Base-by-base conservation (phyloP, 768 basidiomycete species). In the Neoboletus subvelutipes region DNA sequence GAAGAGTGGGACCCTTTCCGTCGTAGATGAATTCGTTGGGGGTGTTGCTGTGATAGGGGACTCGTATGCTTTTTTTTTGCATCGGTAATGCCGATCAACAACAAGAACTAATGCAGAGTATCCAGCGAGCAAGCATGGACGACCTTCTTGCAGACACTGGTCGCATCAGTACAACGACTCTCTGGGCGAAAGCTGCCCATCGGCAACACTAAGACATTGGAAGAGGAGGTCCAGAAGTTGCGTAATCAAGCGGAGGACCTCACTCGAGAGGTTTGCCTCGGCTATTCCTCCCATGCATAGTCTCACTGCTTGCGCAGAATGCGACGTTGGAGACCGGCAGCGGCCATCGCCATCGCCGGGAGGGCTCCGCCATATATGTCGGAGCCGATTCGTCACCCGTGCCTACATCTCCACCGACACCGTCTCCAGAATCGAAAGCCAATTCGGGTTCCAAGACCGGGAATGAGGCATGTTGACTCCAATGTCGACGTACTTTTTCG, bases 41-140 rank as follows among this genome's bases (percentile, higher is more conserved):
- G 82, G 87, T 48, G 78, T 83, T 5, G 75, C 77, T 3, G 63
- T 76, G 53, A 70, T 90, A 1, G 82, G 86, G 56, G 81, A 84
- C 60, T 84, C 90, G 88, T 89, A 70, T 56, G 84, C 11, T 67
- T 37, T 34, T 67, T 37, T 34, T 51, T 34, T 31, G 36, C n/a
- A 5, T 47, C 13, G 34, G n/a, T 52, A 12, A 17, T 41, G 13
- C 41, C 5, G 3, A 24, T 65, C 15, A 58, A 22, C 58, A 55
- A 39, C 15, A 58, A 22, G 59, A 55, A 39, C 60, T 71, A 39
- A 64, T 54, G 63, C 33, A 9, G 53, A 46, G 33, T 56, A n/a
- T 57, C 48, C 58, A 90, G 90, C 58, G 84, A 87, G 56, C 81
- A 83, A 28, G 80, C 77, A 54, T 92, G 89, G 90, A 73, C 77